phyloP scores from a whole-genome alignment of 23 red algal species.

The Gracilaria vermiculophylla region DNA sequence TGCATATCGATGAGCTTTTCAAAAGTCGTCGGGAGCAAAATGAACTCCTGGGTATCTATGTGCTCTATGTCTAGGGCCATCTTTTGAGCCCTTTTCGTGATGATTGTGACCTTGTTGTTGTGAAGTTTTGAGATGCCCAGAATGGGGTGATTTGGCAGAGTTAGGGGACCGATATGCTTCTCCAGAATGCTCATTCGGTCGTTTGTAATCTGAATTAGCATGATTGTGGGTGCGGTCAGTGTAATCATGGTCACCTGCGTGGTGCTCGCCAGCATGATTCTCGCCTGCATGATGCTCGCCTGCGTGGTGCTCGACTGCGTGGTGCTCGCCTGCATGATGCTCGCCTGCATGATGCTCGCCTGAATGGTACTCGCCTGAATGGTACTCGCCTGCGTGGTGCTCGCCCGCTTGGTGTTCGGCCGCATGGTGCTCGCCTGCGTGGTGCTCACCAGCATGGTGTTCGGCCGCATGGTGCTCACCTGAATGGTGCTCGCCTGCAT shows the following conservation, averaged over 20 bases:
- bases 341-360: conserved; percentile 11
- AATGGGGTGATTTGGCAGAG: no score
- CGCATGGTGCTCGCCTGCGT: conserved; percentile 5
- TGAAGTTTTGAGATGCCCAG: neutral
- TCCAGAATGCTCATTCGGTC: neutral
- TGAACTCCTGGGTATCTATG: neutral
- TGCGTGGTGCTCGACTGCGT: neutral
- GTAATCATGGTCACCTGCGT: neutral
- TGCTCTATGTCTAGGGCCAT: neutral
- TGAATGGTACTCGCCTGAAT: neutral
- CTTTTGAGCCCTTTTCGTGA: neutral
- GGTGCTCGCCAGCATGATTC: neutral
- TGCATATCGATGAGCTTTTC: no score
- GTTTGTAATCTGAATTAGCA: neutral
- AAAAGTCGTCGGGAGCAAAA: conserved; percentile 24
- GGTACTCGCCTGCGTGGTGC: neutral
- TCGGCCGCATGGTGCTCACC: neutral
- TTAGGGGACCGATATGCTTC: neutral
- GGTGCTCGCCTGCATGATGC: neutral
- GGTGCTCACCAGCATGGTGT: neutral
- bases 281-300: neutral
- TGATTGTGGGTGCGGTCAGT: neutral
- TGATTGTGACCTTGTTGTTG: neutral
- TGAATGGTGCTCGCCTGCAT: neutral
- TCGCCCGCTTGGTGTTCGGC: neutral